Conservation (phyloP, 108 stramenopile species). For the Mayamaea pseudoterrestris region DNA sequence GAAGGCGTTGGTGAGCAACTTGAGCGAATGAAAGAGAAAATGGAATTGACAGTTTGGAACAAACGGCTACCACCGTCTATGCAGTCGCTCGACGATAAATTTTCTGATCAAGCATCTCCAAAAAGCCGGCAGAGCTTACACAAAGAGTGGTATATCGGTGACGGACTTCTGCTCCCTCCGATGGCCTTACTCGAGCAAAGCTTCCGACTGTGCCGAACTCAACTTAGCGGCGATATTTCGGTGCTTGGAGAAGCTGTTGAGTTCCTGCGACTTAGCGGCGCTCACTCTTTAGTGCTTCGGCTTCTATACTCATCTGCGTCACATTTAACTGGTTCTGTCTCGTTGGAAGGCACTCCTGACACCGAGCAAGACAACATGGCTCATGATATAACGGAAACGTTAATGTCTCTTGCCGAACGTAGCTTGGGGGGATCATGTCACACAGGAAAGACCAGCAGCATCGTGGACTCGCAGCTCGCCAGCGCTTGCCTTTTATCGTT, state of each 20-base stretch:
- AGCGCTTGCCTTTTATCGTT: conserved; percentile 47
- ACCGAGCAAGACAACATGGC: neutral
- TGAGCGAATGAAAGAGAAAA: conserved; percentile 21
- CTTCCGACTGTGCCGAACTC: too few species aligned
- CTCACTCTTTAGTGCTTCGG: conserved; percentile 45
- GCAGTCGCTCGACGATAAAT: too few species aligned
- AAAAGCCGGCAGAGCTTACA: too few species aligned
- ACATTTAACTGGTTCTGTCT: neutral
- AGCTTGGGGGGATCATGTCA: conserved; percentile 57
- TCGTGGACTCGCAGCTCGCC: conserved; percentile 56
- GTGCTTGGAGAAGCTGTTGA: conserved; percentile 16
- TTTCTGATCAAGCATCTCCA: too few species aligned
- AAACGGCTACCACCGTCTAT: neutral
- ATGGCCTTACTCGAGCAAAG: neutral
- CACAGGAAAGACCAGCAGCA: conserved; percentile 56
- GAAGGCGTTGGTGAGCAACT: conserved; percentile 60
- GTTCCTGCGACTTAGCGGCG: conserved; percentile 24
- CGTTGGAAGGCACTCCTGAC: neutral
- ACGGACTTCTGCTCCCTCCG: conserved; percentile 72
- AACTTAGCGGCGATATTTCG: conserved; percentile 29
- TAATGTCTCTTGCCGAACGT: conserved; percentile 34
- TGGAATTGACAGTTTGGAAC: conserved; percentile 11
- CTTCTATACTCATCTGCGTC: conserved; percentile 21
- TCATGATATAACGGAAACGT: conserved; percentile 3
- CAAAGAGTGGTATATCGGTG: conserved; percentile 71